Conservation (phyloP, 2,329 filamentous ascomycete species). For the Exophiala xenobiotica region DNA sequence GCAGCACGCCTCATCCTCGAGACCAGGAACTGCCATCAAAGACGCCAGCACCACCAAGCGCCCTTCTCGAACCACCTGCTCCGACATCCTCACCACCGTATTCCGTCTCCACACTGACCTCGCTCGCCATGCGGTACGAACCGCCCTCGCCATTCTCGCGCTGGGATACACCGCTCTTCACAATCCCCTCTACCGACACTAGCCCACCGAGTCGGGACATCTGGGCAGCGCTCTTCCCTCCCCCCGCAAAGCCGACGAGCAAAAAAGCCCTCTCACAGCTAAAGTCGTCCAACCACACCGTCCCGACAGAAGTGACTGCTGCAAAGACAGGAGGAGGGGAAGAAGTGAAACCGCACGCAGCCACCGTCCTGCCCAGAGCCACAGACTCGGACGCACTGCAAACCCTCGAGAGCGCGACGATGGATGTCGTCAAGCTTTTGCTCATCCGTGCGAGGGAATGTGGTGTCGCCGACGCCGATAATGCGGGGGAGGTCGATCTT, state of each 20-base stretch:
- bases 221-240: conserved; percentile 54
- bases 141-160: conserved; percentile 65
- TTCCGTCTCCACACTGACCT: conserved; percentile 58
- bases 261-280: conserved; percentile 27
- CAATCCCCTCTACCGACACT: conserved; percentile 57
- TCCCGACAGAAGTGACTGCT: conserved; percentile 10
- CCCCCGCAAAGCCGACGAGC: conserved; percentile 21
- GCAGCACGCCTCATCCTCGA: background rate
- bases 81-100: conserved; percentile 44
- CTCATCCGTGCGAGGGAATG: conserved; percentile 17
- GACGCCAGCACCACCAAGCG: conserved; percentile 1
- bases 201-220: conserved; percentile 59
- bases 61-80: conserved; percentile 9
- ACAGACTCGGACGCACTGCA: conserved; percentile 45
- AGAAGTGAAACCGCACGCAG: conserved; percentile 42
- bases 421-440: conserved; percentile 27
- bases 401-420: conserved; percentile 37
- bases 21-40: background rate
- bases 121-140: conserved; percentile 65
- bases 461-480: conserved; percentile 8
- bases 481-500: conserved; percentile 20
- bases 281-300: background rate
- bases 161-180: conserved; percentile 67
- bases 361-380: conserved; percentile 42
- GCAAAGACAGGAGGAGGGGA: conserved; percentile 24